Evolutionary conservation across 176 grass and related monocot genomes (phyloP), one percentile per base, ranked within the genome.

Genomic region (Oryza rufipogon): DNA sequence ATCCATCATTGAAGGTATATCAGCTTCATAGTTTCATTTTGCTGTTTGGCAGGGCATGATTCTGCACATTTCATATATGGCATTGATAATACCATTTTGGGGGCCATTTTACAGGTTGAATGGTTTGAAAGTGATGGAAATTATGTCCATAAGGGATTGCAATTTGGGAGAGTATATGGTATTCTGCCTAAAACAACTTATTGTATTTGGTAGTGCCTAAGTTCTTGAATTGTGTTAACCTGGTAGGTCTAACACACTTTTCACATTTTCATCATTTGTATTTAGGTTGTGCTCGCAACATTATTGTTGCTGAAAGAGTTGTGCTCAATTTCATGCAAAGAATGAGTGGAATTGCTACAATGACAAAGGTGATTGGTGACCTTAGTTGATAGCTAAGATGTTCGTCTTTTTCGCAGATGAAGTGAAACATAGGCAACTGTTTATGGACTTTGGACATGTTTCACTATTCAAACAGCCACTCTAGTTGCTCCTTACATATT

Each of bases 301-400:
- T 98, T 32, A 95, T 98, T 28, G 81, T 98, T 68, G 96, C 93
- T 36, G 96, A 98, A 86, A 90, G 96, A 67, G 91, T 98, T 65
- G 96, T 90, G 66, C 96, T 98, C 54, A 98, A 98, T 84, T 98
- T 98, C 81, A 98, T 98, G 91, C 96, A 98, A 90, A 95, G 96
- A 72, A 98, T 95, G 96, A 98, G 96, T 71, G 96, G 96, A 71
- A 98, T 95, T 61, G 96, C 96, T 11, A 98, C 96, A 64, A 83
- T 98, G 36, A 93, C 96, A 11, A 98, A 98, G 93, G 96, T 98
- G 70, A 83, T 71, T 52, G 46, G 1, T 83, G 19, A 23, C 63
- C 20, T 47, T 86, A 9, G 72, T 71, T 66, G 4, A 52, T 78
- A 38, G 58, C 38, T 58, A 56, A 44, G 6, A 6, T 6, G 11